Conservation (phyloP, 257 asterid genomes). For the Marsdenia floribunda region DNA sequence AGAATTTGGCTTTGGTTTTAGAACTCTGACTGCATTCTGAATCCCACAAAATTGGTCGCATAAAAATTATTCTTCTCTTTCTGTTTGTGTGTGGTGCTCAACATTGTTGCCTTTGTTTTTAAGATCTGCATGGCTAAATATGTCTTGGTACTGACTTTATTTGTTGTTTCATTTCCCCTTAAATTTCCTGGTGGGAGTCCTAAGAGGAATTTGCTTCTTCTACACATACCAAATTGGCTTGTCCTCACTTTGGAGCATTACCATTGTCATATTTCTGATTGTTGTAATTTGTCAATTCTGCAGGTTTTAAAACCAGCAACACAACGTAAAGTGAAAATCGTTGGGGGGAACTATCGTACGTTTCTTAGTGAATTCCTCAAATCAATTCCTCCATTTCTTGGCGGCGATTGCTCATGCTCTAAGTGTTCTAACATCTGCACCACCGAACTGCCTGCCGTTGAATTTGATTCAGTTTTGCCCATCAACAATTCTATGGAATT, state of each 20-base stretch:
- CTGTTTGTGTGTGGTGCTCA: background rate
- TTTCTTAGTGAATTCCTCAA: constrained; percentile 26
- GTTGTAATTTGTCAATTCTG: background rate
- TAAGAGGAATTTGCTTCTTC: background rate
- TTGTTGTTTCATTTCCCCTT: background rate
- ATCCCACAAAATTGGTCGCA: background rate
- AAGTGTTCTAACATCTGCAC: constrained; percentile 17
- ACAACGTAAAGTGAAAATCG: constrained; percentile 28
- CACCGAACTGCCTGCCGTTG: background rate
- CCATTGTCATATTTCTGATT: background rate
- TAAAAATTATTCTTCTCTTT: background rate
- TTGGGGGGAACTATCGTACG: constrained; percentile 30
- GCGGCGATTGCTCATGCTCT: constrained; percentile 36
- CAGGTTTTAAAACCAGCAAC: constrained; percentile 46
- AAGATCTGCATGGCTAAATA: background rate
- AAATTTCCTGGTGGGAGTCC: background rate
- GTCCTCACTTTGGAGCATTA: background rate
- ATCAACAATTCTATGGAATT: background rate
- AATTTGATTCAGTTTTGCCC: background rate
- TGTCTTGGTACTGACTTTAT: background rate
- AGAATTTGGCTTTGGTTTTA: background rate
- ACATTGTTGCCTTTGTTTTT: background rate
- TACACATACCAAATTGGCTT: background rate
- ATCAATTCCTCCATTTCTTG: constrained; percentile 28
- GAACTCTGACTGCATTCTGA: background rate